Evolutionary conservation across 129 eudicot genomes (phyloP).

Genomic region (Smallanthus sonchifolius): DNA sequence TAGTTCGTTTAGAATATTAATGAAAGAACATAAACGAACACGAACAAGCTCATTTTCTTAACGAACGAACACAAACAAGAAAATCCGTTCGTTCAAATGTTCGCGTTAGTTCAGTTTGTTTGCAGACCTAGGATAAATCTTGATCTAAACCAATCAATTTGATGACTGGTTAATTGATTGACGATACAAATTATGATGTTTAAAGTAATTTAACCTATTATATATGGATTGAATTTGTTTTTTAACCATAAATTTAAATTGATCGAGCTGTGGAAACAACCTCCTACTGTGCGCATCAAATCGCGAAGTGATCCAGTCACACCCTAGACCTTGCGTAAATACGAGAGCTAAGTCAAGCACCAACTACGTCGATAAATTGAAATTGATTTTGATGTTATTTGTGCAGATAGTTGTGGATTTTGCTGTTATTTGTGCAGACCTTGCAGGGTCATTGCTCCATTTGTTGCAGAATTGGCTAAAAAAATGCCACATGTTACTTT

Average conservation of each 20-base stretch:
- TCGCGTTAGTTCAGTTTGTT: too few species aligned
- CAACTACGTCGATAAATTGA: neutral
- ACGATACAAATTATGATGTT: neutral
- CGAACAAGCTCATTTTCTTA: too few species aligned
- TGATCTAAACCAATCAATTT: neutral
- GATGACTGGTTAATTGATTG: neutral
- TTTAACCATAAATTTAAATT: neutral
- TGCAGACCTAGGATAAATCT: neutral
- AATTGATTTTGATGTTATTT: neutral
- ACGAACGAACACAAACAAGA: too few species aligned
- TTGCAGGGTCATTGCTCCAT: conserved; percentile 58
- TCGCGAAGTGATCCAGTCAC: too few species aligned
- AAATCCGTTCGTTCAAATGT: too few species aligned
- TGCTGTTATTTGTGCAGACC: conserved; percentile 89
- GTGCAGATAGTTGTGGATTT: conserved; percentile 73
- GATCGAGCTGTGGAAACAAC: too few species aligned
- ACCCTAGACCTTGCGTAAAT: too few species aligned
- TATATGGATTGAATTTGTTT: neutral
- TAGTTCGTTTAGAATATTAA: too few species aligned
- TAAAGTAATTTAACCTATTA: neutral
- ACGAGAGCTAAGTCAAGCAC: too few species aligned
- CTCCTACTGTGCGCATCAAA: too few species aligned
- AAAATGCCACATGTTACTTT: conserved; percentile 46
- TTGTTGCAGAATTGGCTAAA: conserved; percentile 54
- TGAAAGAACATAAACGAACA: too few species aligned